Conservation (phyloP, 1,284 basidiomycete species). For the Pseudozyma sp. region DNA sequence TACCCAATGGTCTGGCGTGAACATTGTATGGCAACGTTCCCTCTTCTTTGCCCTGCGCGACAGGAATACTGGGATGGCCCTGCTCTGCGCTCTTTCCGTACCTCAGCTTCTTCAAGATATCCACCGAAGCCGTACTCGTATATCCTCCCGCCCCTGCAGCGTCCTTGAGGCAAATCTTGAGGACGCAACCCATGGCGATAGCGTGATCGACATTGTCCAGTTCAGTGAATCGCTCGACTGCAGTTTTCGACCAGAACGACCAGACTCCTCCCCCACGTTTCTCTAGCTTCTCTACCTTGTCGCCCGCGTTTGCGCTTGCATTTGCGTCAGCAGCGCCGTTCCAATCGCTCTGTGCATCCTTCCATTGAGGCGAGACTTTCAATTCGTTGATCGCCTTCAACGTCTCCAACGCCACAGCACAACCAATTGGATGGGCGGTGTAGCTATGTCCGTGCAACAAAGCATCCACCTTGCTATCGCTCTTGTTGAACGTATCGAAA, state of each 20-base stretch:
- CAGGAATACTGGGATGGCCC: conserved; percentile 40
- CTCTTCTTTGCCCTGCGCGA: conserved; percentile 3
- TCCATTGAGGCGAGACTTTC: conserved; percentile 75
- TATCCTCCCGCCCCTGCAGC: conserved; percentile 72
- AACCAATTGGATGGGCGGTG: conserved; percentile 74
- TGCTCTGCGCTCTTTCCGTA: conserved; percentile 18
- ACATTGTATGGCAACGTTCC: conserved; percentile 74
- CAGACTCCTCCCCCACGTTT: conserved; percentile 72
- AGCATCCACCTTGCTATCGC: conserved; percentile 82
- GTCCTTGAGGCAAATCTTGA: conserved; percentile 82
- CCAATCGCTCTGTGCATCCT: conserved; percentile 73
- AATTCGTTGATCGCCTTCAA: conserved; percentile 75
- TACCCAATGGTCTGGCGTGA: conserved; percentile 88
- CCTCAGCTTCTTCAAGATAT: conserved; percentile 48
- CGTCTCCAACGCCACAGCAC: conserved; percentile 87
- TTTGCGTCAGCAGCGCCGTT: conserved; percentile 3
- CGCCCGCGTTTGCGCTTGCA: too few species aligned
- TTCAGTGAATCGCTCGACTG: conserved; percentile 77
- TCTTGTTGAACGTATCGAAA: conserved; percentile 80
- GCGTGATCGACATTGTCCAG: conserved; percentile 76
- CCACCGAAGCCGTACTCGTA: conserved; percentile 51
- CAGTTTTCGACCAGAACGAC: conserved; percentile 87
- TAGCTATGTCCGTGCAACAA: conserved; percentile 95
- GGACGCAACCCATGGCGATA: conserved; percentile 89
- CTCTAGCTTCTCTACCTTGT: too few species aligned